phyloP scores from a whole-genome alignment of 768 basidiomycete species.

The Mycena leptocephala region DNA sequence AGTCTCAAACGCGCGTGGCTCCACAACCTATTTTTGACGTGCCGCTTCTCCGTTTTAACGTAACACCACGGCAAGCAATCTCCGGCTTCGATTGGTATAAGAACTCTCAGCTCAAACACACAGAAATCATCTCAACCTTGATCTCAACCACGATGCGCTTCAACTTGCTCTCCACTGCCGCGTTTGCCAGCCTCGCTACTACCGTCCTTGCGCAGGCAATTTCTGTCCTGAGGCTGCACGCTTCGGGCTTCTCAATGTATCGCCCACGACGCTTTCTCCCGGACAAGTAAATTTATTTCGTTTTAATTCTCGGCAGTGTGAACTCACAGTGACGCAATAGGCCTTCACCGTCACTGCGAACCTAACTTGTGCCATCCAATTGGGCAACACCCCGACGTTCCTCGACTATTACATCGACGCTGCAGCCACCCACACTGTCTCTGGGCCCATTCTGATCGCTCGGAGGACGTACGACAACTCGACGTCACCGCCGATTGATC shows the following conservation, averaged over 20 bases:
- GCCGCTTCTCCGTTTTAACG: too few relatives aligned
- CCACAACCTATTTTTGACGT: too few relatives aligned
- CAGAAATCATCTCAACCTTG: too few relatives aligned
- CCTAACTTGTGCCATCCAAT: conserved; percentile 33
- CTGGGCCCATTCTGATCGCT: conserved; percentile 29
- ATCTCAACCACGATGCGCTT: not conserved
- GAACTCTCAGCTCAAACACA: too few relatives aligned
- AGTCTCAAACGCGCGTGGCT: too few relatives aligned
- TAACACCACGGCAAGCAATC: too few relatives aligned
- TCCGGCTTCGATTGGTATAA: too few relatives aligned
- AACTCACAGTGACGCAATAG: not conserved
- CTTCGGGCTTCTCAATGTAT: conserved; percentile 13
- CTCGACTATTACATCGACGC: conserved; percentile 31
- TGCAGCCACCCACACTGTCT: not conserved
- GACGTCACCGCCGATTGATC: conserved; percentile 18
- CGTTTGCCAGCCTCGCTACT: not conserved
- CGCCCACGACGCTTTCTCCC: conserved; percentile 28
- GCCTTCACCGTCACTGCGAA: conserved; percentile 26
- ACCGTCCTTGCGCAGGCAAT: conserved; percentile 4
- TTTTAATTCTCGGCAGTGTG: not conserved
- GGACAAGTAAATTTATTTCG: conserved; percentile 9
- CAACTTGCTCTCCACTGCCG: not conserved
- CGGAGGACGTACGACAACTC: conserved; percentile 27
- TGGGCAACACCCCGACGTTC: conserved; percentile 32
- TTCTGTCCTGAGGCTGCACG: conserved; percentile 29